Percentiles rank a stretch among this genome's conserved stretches.
These are phyloP conservation scores for Coniochaeta sp. DNA, from an alignment of 2,329 filamentous ascomycete genomes.

Conservation along the genomic window DNA sequence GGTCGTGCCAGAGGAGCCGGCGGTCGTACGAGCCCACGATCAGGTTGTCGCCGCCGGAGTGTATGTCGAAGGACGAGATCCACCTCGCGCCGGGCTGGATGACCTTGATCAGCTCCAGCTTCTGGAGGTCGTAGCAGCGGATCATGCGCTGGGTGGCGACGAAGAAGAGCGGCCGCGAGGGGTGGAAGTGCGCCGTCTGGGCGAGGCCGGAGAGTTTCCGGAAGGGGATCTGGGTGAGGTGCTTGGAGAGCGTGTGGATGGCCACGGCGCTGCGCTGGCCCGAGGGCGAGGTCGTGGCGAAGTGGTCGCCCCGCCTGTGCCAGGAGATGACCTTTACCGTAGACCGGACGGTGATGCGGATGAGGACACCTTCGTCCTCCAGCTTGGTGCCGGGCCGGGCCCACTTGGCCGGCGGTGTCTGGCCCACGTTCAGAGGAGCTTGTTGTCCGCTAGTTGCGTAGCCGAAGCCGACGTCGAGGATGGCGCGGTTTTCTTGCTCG, in stretches of 20 bases:
- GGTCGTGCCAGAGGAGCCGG: conserved; percentile 90
- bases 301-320: conserved; percentile 92
- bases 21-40: conserved; percentile 94
- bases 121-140: conserved; percentile 86
- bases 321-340: conserved; percentile 83
- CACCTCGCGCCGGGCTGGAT: conserved; percentile 85
- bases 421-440: conserved; percentile 47
- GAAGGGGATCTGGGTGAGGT: conserved; percentile 92
- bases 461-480: conserved; percentile 86
- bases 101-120: conserved; percentile 86
- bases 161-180: conserved; percentile 86
- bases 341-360: conserved; percentile 72
- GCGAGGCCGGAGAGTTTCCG: conserved; percentile 65
- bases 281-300: conserved; percentile 80
- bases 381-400: conserved; percentile 66
- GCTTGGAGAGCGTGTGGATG: conserved; percentile 92
- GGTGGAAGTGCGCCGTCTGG: conserved; percentile 91
- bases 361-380: conserved; percentile 69
- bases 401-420: conserved; percentile 76
- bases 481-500: conserved; percentile 65
- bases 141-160: conserved; percentile 92
- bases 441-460: conserved; percentile 63
- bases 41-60: conserved; percentile 87
- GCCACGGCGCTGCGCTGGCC: conserved; percentile 75
- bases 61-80: conserved; percentile 90